phyloP scores from a whole-genome alignment of 352 stramenopile genomes.

The Phytophthora idaei region DNA sequence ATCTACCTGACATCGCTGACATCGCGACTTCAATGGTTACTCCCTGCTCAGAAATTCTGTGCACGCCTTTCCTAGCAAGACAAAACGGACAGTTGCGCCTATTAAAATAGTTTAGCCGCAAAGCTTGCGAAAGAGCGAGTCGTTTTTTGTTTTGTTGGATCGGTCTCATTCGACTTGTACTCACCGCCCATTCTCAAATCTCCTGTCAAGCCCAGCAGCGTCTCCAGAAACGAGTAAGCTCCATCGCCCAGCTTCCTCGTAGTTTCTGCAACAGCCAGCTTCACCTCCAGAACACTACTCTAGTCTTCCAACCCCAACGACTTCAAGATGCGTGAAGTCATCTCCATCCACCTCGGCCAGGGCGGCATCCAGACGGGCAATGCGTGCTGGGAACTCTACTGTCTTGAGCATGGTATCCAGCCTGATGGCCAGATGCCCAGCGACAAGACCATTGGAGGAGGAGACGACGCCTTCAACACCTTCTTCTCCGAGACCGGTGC shows the following conservation, averaged over 20 bases:
- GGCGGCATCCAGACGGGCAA: slow-evolving; percentile 88
- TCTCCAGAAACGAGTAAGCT: slow-evolving; percentile 6
- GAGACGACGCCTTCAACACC: slow-evolving; percentile 98
- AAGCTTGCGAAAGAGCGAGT: slow-evolving; percentile 6
- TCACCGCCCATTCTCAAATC: slow-evolving; percentile 9
- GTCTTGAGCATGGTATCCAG: slow-evolving; percentile 93
- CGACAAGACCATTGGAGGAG: slow-evolving; percentile 23
- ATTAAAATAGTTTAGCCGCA: not conserved
- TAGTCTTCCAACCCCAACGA: not conserved
- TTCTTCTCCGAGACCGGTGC: slow-evolving; percentile 94
- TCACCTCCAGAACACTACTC: not conserved
- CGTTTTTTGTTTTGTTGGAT: not conserved
- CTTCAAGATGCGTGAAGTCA: slow-evolving; percentile 24
- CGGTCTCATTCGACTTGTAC: not conserved
- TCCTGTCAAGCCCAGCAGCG: slow-evolving; percentile 3
- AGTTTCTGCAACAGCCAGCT: not conserved
- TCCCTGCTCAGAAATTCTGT: too few species aligned
- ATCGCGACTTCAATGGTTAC: too few species aligned
- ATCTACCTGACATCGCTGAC: too few species aligned
- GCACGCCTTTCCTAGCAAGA: too few species aligned
- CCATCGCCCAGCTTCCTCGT: slow-evolving; percentile 12
- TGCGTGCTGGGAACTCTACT: slow-evolving; percentile 95
- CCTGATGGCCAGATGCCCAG: slow-evolving; percentile 75
- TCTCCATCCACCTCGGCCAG: slow-evolving; percentile 96
- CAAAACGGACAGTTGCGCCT: too few species aligned